Percentiles rank a stretch among this genome's conserved stretches.
Conservation (phyloP, 441 rosid species). For the Arabidopsis lyrata region DNA sequence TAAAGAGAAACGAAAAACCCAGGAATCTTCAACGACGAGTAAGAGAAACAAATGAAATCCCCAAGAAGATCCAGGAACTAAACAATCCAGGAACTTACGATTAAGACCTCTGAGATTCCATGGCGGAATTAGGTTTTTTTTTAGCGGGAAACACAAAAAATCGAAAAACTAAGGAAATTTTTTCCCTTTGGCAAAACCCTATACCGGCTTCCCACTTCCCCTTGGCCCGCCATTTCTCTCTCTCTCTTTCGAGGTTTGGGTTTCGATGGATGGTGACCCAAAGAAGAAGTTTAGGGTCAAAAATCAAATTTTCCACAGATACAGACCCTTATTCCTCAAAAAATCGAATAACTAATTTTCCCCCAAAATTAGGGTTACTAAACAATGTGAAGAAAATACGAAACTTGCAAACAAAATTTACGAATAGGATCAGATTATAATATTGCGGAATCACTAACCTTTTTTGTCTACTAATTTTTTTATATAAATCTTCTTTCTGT, state of each 20-base stretch:
- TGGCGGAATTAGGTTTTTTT: constrained; percentile 44
- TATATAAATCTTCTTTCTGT: constrained; percentile 10
- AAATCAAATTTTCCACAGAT: constrained; percentile 48
- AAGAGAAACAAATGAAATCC: constrained; percentile 1
- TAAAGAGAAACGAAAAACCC: not conserved
- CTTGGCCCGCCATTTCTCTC: constrained; percentile 36
- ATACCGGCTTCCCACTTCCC: constrained; percentile 33
- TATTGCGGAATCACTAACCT: constrained; percentile 36
- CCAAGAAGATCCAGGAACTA: constrained; percentile 1
- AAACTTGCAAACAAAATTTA: constrained; percentile 1
- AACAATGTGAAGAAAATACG: constrained; percentile 12
- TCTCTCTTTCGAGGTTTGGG: constrained; percentile 31
- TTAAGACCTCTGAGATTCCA: constrained; percentile 10
- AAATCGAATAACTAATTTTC: not conserved
- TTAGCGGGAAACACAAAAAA: constrained; percentile 60
- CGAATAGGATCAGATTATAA: not conserved
- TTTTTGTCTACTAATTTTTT: not conserved
- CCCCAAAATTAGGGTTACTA: constrained; percentile 30
- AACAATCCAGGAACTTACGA: constrained; percentile 21
- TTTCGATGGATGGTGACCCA: constrained; percentile 39
- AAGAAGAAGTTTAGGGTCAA: constrained; percentile 40
- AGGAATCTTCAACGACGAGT: not conserved
- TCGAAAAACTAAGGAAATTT: constrained; percentile 45
- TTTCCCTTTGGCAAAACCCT: constrained; percentile 38
- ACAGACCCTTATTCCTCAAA: constrained; percentile 48